These are phyloP conservation scores for Cryptococcus sp. DNA, from an alignment of 1,284 basidiomycete genomes.

Conservation along the genomic window DNA sequence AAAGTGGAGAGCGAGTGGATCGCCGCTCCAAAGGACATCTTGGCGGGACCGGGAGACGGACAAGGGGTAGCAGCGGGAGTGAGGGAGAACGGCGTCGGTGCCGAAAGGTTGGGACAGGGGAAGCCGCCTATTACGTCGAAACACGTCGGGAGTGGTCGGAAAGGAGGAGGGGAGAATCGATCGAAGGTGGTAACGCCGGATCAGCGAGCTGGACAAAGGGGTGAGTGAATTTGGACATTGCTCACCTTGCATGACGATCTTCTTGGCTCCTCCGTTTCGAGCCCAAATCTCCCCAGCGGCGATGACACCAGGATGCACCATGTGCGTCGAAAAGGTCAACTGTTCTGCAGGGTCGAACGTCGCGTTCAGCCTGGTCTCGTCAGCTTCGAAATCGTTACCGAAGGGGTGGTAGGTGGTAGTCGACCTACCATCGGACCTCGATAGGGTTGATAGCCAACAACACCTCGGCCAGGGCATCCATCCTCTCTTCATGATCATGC, in stretches of 20 bases:
- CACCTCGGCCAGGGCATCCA: slow-evolving; percentile 30
- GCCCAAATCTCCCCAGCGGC: slow-evolving; percentile 33
- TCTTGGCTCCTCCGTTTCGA: slow-evolving; percentile 17
- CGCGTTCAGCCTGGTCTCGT: slow-evolving; percentile 28
- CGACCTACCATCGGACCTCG: slow-evolving; percentile 33
- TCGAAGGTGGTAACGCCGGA: not conserved
- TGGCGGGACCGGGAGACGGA: slow-evolving; percentile 23
- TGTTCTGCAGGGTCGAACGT: slow-evolving; percentile 23
- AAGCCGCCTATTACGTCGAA: slow-evolving; percentile 22
- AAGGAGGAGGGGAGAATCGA: not conserved
- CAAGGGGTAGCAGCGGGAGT: slow-evolving; percentile 31
- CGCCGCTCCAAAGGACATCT: slow-evolving; percentile 10
- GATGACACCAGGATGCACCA: slow-evolving; percentile 39
- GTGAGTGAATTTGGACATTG: not conserved
- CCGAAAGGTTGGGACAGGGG: slow-evolving; percentile 35
- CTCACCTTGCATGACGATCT: slow-evolving; percentile 33
- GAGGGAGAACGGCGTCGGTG: slow-evolving; percentile 33
- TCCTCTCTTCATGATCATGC: slow-evolving; percentile 27
- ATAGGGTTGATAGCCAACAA: slow-evolving; percentile 26
- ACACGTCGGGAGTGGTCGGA: not conserved
- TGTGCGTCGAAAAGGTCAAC: slow-evolving; percentile 30
- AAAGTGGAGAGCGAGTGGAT: slow-evolving; percentile 2
- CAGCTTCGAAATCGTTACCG: no score
- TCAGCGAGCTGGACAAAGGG: not conserved
- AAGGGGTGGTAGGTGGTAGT: no score